Conservation (phyloP, 2,329 filamentous ascomycete genomes). For the Pseudogymnoascus pannorum region DNA sequence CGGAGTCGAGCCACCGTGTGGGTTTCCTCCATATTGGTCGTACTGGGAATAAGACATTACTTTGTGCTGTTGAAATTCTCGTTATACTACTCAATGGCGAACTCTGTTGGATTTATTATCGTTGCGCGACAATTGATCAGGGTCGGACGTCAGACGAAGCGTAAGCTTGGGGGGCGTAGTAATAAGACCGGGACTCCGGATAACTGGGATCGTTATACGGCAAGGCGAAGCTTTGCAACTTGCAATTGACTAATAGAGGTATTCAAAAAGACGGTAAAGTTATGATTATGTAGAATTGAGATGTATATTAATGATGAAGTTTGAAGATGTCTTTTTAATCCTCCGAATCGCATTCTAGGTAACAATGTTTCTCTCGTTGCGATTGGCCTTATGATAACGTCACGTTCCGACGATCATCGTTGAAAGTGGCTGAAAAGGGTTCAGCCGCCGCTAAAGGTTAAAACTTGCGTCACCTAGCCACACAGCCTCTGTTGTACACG, state of each 20-base stretch:
- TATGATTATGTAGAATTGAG: not conserved
- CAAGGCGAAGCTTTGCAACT: not conserved
- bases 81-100: not conserved
- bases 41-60: conserved; percentile 57
- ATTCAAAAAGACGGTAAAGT: not conserved
- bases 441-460: conserved; percentile 2
- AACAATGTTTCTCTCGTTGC: not conserved
- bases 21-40: conserved; percentile 46
- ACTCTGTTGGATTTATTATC: not conserved
- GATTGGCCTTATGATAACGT: conserved; percentile 8
- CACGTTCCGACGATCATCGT: not conserved
- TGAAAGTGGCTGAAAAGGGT: conserved; percentile 8
- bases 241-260: not conserved
- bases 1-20: conserved; percentile 48
- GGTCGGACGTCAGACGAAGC: conserved; percentile 4
- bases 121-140: not conserved
- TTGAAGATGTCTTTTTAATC: not conserved
- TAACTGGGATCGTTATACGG: not conserved
- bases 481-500: too few species aligned
- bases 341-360: conserved; percentile 1
- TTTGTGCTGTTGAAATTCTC: not conserved
- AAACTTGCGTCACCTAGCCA: conserved; percentile 2
- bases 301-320: not conserved
- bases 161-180: not conserved
- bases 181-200: conserved; percentile 3